Evolutionary conservation across 108 stramenopile genomes (phyloP).

Genomic region (Ochromonas danica): DNA sequence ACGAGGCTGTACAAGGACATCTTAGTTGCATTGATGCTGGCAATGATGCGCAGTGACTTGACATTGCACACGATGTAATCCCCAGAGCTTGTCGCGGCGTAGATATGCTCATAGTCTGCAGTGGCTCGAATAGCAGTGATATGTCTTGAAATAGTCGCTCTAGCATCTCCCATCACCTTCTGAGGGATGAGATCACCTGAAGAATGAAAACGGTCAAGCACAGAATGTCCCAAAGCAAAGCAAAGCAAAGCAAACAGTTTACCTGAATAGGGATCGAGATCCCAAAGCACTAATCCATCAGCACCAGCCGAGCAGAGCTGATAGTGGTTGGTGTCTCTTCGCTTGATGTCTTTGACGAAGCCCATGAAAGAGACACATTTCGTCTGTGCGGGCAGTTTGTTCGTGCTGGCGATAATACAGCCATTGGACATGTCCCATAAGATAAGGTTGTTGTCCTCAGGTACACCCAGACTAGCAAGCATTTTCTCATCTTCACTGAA

Average conservation of each 20-base stretch:
- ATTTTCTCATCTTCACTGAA: constrained; percentile 61
- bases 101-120: constrained; percentile 47
- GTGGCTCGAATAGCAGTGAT: constrained; percentile 44
- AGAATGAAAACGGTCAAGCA: too few relatives aligned
- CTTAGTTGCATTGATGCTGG: not conserved
- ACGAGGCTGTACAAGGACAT: constrained; percentile 42
- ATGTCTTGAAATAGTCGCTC: constrained; percentile 50
- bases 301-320: constrained; percentile 56
- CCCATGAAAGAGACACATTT: constrained; percentile 42
- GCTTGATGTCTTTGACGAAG: constrained; percentile 60
- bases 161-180: constrained; percentile 43
- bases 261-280: constrained; percentile 58
- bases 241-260: too few relatives aligned
- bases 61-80: constrained; percentile 49
- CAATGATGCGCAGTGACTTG: not conserved
- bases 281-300: constrained; percentile 53
- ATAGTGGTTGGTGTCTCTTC: constrained; percentile 57
- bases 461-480: constrained; percentile 47
- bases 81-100: constrained; percentile 57
- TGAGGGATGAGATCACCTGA: constrained; percentile 31
- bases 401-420: constrained; percentile 46
- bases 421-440: constrained; percentile 63
- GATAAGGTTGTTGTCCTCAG: constrained; percentile 55
- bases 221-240: too few relatives aligned
- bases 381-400: constrained; percentile 36